A percentile compares a stretch with the other conserved stretches of the same genome.
Conservation (phyloP, 2,329 filamentous ascomycete genomes). For the Davidsoniella neocaledoniae region DNA sequence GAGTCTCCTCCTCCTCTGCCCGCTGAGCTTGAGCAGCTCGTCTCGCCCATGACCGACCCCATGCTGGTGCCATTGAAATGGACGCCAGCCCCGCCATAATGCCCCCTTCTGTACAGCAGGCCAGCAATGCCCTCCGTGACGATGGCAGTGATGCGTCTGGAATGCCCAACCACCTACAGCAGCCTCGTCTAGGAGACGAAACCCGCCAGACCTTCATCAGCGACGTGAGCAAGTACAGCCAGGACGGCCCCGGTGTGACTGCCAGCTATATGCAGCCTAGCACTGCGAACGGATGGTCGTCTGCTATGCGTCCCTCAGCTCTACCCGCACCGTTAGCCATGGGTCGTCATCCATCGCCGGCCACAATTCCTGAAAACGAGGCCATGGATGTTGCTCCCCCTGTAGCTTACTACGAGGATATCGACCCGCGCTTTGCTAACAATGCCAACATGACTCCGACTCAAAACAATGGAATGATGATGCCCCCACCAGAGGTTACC, state of each 20-base stretch:
- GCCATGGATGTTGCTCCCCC: constrained; percentile 15
- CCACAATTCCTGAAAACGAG: constrained; percentile 2
- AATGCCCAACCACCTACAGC: constrained; percentile 53
- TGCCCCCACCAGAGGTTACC: constrained; percentile 23
- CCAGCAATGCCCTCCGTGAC: constrained; percentile 28
- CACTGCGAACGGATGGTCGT: constrained; percentile 11
- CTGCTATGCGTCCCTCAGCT: constrained; percentile 23
- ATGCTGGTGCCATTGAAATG: constrained; percentile 46
- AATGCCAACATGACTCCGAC: constrained; percentile 14
- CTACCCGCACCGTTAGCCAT: constrained; percentile 23
- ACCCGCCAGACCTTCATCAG: constrained; percentile 33
- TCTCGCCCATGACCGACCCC: constrained; percentile 17
- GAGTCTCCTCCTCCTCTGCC: constrained; percentile 48
- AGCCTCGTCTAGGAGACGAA: constrained; percentile 21
- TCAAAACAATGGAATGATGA: constrained; percentile 2
- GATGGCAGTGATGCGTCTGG: constrained; percentile 57
- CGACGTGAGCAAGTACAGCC: constrained; percentile 56
- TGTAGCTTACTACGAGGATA: constrained; percentile 72
- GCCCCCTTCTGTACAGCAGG: constrained; percentile 14
- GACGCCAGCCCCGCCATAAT: constrained; percentile 41
- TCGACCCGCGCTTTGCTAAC: constrained; percentile 67
- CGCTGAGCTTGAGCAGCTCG: constrained; percentile 38
- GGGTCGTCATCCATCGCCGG: not conserved
- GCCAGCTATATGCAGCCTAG: not conserved
- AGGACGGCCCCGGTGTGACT: constrained; percentile 25